These are phyloP conservation scores for Scheffersomyces lignosus DNA, from an alignment of 805 yeast species.

Conservation along the genomic window DNA sequence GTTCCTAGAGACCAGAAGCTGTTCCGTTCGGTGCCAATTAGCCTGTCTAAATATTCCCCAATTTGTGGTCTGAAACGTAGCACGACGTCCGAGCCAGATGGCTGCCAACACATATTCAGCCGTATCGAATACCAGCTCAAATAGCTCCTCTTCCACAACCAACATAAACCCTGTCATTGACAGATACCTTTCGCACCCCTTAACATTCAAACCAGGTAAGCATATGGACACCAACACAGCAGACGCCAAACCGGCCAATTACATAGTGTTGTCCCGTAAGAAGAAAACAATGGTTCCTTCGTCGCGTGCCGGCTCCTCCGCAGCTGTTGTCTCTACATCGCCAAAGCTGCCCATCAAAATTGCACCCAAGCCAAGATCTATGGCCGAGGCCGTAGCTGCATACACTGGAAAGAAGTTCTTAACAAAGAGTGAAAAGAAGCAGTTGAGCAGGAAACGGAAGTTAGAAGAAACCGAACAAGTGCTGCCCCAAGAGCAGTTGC, in stretches of 20 bases:
- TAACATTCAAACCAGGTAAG: conserved; percentile 63
- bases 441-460: conserved; percentile 22
- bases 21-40: no score
- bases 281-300: conserved; percentile 1
- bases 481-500: not conserved
- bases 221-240: conserved; percentile 44
- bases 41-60: no score
- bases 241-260: conserved; percentile 46
- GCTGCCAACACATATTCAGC: not conserved
- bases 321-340: conserved; percentile 1
- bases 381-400: conserved; percentile 61
- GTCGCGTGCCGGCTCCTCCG: conserved; percentile 1
- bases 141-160: conserved; percentile 1
- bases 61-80: no score
- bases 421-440: conserved; percentile 45
- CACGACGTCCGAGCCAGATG: no score
- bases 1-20: no score
- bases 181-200: conserved; percentile 59
- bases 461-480: conserved; percentile 14
- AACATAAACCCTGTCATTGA: conserved; percentile 56
- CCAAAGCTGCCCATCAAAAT: conserved; percentile 13
- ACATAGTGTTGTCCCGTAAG: conserved; percentile 38
- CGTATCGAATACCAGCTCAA: conserved; percentile 2
- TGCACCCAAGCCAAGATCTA: conserved; percentile 40
- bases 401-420: conserved; percentile 56